phyloP scores from a whole-genome alignment of 2,329 filamentous ascomycete species.

The Nemania sp. region DNA sequence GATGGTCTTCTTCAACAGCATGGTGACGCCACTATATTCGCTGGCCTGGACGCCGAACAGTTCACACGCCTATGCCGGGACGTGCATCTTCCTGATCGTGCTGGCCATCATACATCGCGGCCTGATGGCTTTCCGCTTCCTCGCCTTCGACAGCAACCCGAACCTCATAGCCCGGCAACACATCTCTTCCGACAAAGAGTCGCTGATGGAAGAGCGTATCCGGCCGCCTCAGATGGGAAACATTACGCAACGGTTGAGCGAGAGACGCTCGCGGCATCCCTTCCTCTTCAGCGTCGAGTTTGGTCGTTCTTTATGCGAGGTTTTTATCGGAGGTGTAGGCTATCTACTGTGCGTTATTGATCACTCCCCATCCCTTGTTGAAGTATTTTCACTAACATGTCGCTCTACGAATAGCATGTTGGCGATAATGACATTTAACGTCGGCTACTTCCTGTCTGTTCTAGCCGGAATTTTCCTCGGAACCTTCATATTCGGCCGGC shows the following conservation, averaged over 20 bases:
- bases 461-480: slow-evolving; percentile 36
- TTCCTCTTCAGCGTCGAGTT: slow-evolving; percentile 35
- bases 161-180: slow-evolving; percentile 8
- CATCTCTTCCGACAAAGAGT: slow-evolving; percentile 6
- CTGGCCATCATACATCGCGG: slow-evolving; percentile 71
- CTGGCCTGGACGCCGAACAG: slow-evolving; percentile 71
- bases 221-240: slow-evolving; percentile 22
- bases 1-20: slow-evolving; percentile 56
- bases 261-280: slow-evolving; percentile 28
- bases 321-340: slow-evolving; percentile 35
- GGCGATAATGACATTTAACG: slow-evolving; percentile 40
- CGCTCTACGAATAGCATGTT: slow-evolving; percentile 31
- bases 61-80: slow-evolving; percentile 77
- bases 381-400: not conserved
- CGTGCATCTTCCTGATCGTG: slow-evolving; percentile 86
- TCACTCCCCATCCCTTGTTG: not conserved
- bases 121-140: slow-evolving; percentile 61
- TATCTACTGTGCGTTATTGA: slow-evolving; percentile 36
- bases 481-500: slow-evolving; percentile 32
- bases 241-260: slow-evolving; percentile 24
- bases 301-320: slow-evolving; percentile 29
- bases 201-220: slow-evolving; percentile 4
- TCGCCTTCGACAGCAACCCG: slow-evolving; percentile 25
- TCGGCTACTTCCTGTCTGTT: slow-evolving; percentile 39
- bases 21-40: slow-evolving; percentile 68